Conservation (phyloP, 176 grass and related monocot genomes). For the Dactylis glomerata region DNA sequence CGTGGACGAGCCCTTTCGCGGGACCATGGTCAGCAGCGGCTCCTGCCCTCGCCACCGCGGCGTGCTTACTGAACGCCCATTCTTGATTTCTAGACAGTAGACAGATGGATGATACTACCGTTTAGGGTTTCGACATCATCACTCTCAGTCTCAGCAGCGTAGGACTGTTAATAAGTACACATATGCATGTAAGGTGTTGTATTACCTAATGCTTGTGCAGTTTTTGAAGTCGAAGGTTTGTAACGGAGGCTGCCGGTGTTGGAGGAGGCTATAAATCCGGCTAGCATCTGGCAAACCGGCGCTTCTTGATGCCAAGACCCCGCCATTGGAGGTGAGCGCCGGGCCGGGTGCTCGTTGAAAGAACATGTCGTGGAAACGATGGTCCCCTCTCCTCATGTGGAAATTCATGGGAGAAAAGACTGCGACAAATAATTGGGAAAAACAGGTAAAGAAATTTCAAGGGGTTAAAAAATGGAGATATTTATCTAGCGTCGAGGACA, state of each 20-base stretch:
- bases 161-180: too few relatives aligned
- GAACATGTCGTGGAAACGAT: conserved; percentile 64
- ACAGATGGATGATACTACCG: neutral
- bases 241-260: conserved; percentile 34
- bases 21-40: conserved; percentile 32
- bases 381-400: conserved; percentile 77
- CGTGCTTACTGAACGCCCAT: conserved; percentile 60
- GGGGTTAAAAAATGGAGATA: neutral
- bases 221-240: conserved; percentile 70
- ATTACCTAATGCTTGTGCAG: conserved; percentile 53
- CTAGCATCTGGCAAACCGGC: conserved; percentile 28
- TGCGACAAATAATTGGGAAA: conserved; percentile 26
- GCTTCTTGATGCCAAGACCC: conserved; percentile 44
- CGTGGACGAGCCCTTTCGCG: conserved; percentile 61
- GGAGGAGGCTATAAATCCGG: conserved; percentile 46
- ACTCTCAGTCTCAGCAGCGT: neutral
- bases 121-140: conserved; percentile 42
- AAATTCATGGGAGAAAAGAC: conserved; percentile 86
- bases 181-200: neutral
- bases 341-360: conserved; percentile 50
- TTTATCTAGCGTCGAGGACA: neutral
- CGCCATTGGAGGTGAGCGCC: conserved; percentile 24
- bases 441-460: conserved; percentile 9
- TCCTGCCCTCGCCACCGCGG: neutral
- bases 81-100: conserved; percentile 56